Conservation (phyloP, 345 rosid species). For the Gossypium herbaceum region DNA sequence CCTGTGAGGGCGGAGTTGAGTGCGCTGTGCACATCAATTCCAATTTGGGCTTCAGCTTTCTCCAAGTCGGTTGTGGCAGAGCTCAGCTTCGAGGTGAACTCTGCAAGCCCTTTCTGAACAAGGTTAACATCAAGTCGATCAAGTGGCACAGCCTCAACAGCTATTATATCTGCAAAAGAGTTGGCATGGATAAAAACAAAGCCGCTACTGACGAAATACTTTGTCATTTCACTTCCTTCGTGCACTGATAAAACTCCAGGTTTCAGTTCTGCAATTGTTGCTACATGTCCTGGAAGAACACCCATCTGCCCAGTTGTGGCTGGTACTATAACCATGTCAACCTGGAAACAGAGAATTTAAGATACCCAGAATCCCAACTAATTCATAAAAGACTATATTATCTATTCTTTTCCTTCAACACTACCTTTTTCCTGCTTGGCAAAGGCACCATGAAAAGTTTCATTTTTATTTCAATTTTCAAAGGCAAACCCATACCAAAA, state of each 20-base stretch:
- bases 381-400: background rate
- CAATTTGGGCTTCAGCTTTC: conserved; percentile 63
- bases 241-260: conserved; percentile 64
- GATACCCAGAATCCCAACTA: background rate
- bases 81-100: conserved; percentile 48
- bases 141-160: conserved; percentile 49
- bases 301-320: conserved; percentile 70
- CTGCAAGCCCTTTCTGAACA: conserved; percentile 56
- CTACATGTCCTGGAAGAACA: conserved; percentile 55
- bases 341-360: conserved; percentile 22
- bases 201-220: conserved; percentile 59
- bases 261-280: conserved; percentile 57
- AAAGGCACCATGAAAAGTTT: background rate
- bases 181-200: conserved; percentile 53
- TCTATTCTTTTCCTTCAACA: background rate
- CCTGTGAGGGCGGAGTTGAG: conserved; percentile 36
- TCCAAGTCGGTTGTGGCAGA: conserved; percentile 51
- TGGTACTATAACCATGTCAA: conserved; percentile 65
- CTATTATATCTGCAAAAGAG: conserved; percentile 51
- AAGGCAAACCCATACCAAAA: no score
- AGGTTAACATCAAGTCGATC: conserved; percentile 40
- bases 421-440: background rate
- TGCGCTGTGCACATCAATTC: conserved; percentile 44
- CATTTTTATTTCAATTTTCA: no score
- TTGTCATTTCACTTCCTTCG: conserved; percentile 44